Evolutionary conservation across 768 basidiomycete genomes (phyloP).

Genomic region (Tylopilus plumbeoviolaceoides): DNA sequence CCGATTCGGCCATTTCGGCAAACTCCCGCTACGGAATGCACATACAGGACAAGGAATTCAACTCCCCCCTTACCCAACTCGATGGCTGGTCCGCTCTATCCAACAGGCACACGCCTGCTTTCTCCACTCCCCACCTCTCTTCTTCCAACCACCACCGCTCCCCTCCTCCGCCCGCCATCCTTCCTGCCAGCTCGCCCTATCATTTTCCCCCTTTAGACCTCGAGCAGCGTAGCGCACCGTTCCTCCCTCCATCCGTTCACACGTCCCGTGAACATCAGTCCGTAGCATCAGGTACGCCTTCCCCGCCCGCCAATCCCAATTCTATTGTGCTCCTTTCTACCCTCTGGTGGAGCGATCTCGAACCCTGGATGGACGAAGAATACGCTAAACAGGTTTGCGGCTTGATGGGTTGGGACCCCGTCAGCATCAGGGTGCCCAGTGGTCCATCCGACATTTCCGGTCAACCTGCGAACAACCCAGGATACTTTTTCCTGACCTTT

Average conservation of each 20-base stretch:
- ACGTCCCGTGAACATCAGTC: conserved; percentile 17
- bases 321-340: conserved; percentile 48
- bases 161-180: conserved; percentile 30
- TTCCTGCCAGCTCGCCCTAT: conserved; percentile 15
- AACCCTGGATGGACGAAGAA: conserved; percentile 97
- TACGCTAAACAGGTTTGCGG: conserved; percentile 85
- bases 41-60: conserved; percentile 36
- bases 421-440: conserved; percentile 68
- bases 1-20: conserved; percentile 26
- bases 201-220: conserved; percentile 17
- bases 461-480: conserved; percentile 76
- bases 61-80: conserved; percentile 14
- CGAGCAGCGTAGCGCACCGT: conserved; percentile 17
- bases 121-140: conserved; percentile 25
- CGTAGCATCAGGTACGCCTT: conserved; percentile 10
- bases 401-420: conserved; percentile 84
- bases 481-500: conserved; percentile 87
- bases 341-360: conserved; percentile 84
- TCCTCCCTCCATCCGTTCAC: conserved; percentile 17
- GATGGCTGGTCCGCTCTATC: conserved; percentile 32
- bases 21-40: conserved; percentile 34
- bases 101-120: conserved; percentile 32
- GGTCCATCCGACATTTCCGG: conserved; percentile 53
- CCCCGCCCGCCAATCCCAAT: conserved; percentile 27
- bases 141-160: conserved; percentile 47